Evolutionary conservation across 495 filamentous ascomycete species (phyloP).

Genomic region (Parathielavia appendiculata): DNA sequence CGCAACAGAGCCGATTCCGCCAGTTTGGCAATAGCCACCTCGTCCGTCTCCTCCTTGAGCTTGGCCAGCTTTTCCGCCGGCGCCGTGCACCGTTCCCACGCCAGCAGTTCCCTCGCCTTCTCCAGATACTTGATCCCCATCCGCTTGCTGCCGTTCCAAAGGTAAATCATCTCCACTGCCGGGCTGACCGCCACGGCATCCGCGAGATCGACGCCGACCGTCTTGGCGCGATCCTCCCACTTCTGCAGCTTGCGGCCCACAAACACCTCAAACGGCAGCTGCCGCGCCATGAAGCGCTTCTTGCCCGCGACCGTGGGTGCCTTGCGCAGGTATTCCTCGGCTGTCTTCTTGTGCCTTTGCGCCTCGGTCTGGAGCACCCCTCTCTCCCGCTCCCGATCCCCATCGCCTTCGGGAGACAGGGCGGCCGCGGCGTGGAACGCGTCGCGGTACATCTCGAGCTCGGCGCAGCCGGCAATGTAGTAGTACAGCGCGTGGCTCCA

Average conservation of each 20-base stretch:
- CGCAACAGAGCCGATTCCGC: slow-evolving; percentile 64
- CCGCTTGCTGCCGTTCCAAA: slow-evolving; percentile 81
- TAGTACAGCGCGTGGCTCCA: slow-evolving; percentile 91
- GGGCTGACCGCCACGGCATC: slow-evolving; percentile 84
- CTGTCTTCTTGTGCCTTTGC: slow-evolving; percentile 49
- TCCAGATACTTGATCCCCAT: slow-evolving; percentile 64
- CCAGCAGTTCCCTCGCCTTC: slow-evolving; percentile 54
- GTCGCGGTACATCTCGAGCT: slow-evolving; percentile 75
- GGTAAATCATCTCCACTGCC: slow-evolving; percentile 88
- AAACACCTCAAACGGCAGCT: slow-evolving; percentile 87
- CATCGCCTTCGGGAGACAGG: no score
- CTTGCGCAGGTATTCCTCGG: slow-evolving; percentile 63
- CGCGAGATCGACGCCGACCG: slow-evolving; percentile 61
- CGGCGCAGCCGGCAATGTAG: slow-evolving; percentile 73
- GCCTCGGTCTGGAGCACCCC: slow-evolving; percentile 26
- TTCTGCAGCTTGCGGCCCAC: slow-evolving; percentile 79
- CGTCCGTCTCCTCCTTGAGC: slow-evolving; percentile 66
- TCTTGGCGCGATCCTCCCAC: slow-evolving; percentile 77
- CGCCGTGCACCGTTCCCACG: slow-evolving; percentile 56
- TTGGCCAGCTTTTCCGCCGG: slow-evolving; percentile 55
- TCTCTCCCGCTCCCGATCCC: slow-evolving; percentile 37
- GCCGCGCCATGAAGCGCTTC: slow-evolving; percentile 83
- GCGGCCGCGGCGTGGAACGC: slow-evolving; percentile 48
- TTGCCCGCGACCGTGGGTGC: slow-evolving; percentile 73
- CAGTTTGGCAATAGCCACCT: slow-evolving; percentile 63